Evolutionary conservation across 805 yeast species (phyloP).

Genomic region (Sungouiella blattae): DNA sequence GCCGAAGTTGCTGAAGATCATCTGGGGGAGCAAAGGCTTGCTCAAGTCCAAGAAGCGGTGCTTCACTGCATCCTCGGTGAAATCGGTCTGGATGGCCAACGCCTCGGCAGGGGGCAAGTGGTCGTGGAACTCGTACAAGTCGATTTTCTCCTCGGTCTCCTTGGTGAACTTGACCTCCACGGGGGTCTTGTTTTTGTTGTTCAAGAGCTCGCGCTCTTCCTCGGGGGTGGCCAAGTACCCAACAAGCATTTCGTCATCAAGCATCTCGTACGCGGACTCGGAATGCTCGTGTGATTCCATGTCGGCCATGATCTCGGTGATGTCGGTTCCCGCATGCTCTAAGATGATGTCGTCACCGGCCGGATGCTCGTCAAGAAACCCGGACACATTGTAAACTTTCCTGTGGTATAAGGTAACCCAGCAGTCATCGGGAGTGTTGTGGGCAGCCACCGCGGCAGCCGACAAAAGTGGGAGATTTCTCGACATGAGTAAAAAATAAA

Average conservation of each 20-base stretch:
- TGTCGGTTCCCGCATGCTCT: slow-evolving; percentile 57
- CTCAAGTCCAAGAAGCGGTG: slow-evolving; percentile 86
- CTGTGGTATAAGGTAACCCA: slow-evolving; percentile 81
- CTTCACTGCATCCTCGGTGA: slow-evolving; percentile 59
- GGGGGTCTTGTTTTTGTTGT: slow-evolving; percentile 53
- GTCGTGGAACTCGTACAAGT: slow-evolving; percentile 46
- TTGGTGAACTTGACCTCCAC: slow-evolving; percentile 51
- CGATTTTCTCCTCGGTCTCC: slow-evolving; percentile 19
- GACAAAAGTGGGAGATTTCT: slow-evolving; percentile 58
- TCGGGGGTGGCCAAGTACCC: slow-evolving; percentile 80
- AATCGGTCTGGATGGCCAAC: slow-evolving; percentile 77
- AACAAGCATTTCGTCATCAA: slow-evolving; percentile 74
- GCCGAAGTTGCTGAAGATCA: slow-evolving; percentile 67
- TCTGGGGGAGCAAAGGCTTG: slow-evolving; percentile 79
- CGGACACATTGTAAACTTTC: slow-evolving; percentile 81
- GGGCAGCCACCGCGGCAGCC: slow-evolving; percentile 47
- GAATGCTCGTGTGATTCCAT: slow-evolving; percentile 71
- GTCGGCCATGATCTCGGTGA: slow-evolving; percentile 77
- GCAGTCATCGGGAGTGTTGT: slow-evolving; percentile 53
- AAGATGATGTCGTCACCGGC: slow-evolving; percentile 59
- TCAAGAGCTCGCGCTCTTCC: slow-evolving; percentile 69
- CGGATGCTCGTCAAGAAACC: slow-evolving; percentile 69
- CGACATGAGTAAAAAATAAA: too few species aligned
- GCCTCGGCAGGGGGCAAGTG: slow-evolving; percentile 71
- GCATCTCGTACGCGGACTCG: slow-evolving; percentile 79